Conservation (phyloP, 2,329 filamentous ascomycete species). For the Fusarium gaditjirri region DNA sequence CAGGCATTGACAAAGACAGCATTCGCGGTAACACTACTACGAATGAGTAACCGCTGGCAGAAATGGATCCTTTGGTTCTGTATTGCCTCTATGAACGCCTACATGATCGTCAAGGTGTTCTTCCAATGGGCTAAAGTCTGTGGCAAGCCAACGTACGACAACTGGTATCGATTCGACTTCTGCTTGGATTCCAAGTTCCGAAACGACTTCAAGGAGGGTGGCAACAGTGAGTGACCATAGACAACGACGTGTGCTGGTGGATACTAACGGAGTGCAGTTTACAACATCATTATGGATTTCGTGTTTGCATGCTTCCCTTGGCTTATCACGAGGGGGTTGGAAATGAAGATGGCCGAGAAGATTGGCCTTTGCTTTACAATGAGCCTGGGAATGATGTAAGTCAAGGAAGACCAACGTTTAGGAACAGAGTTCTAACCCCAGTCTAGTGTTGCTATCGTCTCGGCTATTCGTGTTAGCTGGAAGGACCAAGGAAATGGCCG, state of each 20-base stretch:
- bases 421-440: not conserved
- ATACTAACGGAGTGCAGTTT: conserved; percentile 49
- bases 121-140: conserved; percentile 62
- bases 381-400: conserved; percentile 61
- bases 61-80: conserved; percentile 59
- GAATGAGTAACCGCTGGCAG: conserved; percentile 58
- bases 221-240: conserved; percentile 55
- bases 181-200: conserved; percentile 54
- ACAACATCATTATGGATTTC: conserved; percentile 66
- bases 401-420: rapidly evolving
- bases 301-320: conserved; percentile 61
- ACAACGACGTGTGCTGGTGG: rapidly evolving
- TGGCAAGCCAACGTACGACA: conserved; percentile 54
- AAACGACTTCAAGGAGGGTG: conserved; percentile 60
- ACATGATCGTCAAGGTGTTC: conserved; percentile 59
- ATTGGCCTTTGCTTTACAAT: conserved; percentile 61
- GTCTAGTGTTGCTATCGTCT: conserved; percentile 56
- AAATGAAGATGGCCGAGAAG: conserved; percentile 61
- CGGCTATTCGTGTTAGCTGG: conserved; percentile 60
- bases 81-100: conserved; percentile 60
- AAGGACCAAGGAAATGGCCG: conserved; percentile 59
- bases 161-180: conserved; percentile 60
- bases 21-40: conserved; percentile 51
- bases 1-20: conserved; percentile 53
- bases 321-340: conserved; percentile 59